Conservation (phyloP, 2,329 filamentous ascomycete genomes). For the Diaporthe citri region DNA sequence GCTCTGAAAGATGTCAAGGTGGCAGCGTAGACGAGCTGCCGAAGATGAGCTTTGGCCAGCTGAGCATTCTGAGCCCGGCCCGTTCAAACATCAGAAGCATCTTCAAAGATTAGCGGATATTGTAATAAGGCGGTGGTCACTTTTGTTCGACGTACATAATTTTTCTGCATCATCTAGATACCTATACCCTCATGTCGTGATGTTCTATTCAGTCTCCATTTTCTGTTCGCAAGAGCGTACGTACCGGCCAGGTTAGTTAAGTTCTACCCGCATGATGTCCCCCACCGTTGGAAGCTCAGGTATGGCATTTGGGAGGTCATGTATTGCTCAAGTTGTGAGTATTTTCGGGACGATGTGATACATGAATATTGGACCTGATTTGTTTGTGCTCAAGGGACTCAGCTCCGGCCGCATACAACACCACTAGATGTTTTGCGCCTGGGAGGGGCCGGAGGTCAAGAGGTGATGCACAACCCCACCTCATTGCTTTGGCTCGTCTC, state of each 20-base stretch:
- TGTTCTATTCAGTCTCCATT: background rate
- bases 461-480: background rate
- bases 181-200: constrained; percentile 11
- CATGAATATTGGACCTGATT: background rate
- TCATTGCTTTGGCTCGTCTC: background rate
- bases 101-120: background rate
- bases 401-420: background rate
- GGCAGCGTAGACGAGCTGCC: background rate
- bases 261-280: background rate
- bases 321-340: background rate
- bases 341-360: background rate
- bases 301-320: background rate
- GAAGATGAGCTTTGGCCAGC: background rate
- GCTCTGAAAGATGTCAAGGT: constrained; percentile 16
- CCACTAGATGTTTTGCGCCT: background rate
- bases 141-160: background rate
- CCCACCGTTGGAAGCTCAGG: too few species aligned
- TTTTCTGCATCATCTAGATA: constrained; percentile 12
- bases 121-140: background rate
- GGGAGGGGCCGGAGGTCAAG: background rate
- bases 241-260: background rate
- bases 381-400: background rate
- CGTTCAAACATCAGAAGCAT: background rate
- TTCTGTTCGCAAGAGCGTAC: background rate
- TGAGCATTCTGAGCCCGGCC: background rate